phyloP scores from a whole-genome alignment of 2,329 filamentous ascomycete genomes.

The Penicillium sp. region DNA sequence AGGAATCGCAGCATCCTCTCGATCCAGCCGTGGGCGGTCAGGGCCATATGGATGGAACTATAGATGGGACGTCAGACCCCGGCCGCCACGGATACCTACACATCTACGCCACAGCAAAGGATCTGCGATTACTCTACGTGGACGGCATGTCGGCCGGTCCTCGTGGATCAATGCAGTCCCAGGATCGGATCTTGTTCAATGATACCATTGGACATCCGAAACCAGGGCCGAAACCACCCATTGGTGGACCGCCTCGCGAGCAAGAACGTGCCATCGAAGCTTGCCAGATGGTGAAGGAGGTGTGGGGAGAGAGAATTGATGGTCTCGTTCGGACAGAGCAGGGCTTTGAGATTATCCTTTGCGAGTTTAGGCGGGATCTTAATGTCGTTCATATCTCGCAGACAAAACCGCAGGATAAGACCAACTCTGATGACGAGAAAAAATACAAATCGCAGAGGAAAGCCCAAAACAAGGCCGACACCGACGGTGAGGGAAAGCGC shows the following conservation, averaged over 20 bases:
- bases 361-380: conserved; percentile 52
- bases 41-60: too few relatives aligned
- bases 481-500: too few relatives aligned
- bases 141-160: conserved; percentile 63
- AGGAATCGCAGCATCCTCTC: too few relatives aligned
- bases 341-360: conserved; percentile 67
- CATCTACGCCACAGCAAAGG: conserved; percentile 56
- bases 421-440: neutral
- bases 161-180: conserved; percentile 64
- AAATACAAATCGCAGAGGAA: too few relatives aligned
- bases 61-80: too few relatives aligned
- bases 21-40: too few relatives aligned
- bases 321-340: conserved; percentile 64
- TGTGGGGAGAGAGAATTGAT: conserved; percentile 54
- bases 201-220: conserved; percentile 12
- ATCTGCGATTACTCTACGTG: conserved; percentile 61
- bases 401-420: conserved; percentile 14
- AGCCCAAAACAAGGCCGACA: too few relatives aligned
- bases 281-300: conserved; percentile 50
- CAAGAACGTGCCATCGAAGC: conserved; percentile 51
- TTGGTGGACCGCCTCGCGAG: conserved; percentile 39
- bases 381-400: conserved; percentile 35
- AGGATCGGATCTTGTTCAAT: conserved; percentile 59
- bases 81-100: conserved; percentile 45
- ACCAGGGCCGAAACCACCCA: too few relatives aligned